A percentile compares a stretch with the other conserved stretches of the same genome.
phyloP scores from a whole-genome alignment of 176 grass and related monocot species.

The Aegilops longissima region DNA sequence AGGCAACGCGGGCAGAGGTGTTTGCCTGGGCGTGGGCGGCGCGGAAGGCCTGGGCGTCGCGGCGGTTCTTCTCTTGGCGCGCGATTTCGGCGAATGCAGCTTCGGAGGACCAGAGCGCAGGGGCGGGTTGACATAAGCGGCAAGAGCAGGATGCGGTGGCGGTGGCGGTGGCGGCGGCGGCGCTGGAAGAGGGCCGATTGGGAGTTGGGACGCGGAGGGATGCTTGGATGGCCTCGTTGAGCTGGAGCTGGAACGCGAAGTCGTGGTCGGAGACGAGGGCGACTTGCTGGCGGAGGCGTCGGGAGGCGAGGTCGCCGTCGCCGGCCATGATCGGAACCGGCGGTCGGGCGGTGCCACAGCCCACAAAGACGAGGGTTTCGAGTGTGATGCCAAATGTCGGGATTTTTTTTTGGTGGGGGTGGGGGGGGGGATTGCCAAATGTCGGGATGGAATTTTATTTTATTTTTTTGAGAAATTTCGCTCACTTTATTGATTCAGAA shows the following conservation, averaged over 20 bases:
- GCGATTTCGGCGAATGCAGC: constrained; percentile 27
- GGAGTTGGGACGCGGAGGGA: constrained; percentile 4
- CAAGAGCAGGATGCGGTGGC: neutral
- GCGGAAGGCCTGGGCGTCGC: constrained; percentile 39
- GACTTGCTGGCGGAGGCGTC: constrained; percentile 29
- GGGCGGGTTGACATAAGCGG: too few relatives aligned
- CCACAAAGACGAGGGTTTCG: neutral
- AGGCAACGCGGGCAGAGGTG: constrained; percentile 32
- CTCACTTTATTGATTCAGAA: too few relatives aligned
- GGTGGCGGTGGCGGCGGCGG: neutral
- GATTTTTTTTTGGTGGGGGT: too few relatives aligned
- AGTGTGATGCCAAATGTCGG: neutral
- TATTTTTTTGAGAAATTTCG: too few relatives aligned
- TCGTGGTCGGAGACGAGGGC: neutral
- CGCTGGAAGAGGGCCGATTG: neutral
- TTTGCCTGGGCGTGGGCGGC: constrained; percentile 22
- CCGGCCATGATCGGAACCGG: neutral
- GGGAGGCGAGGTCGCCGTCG: neutral
- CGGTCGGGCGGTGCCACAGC: neutral
- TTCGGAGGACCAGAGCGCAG: neutral
- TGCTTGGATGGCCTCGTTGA: constrained; percentile 40
- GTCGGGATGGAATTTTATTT: too few relatives aligned
- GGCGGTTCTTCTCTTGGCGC: constrained; percentile 38
- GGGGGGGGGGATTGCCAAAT: too few relatives aligned
- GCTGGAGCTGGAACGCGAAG: constrained; percentile 42